phyloP scores from a whole-genome alignment of 192 early-diverging fungal genomes.

The Coemansia sp. region DNA sequence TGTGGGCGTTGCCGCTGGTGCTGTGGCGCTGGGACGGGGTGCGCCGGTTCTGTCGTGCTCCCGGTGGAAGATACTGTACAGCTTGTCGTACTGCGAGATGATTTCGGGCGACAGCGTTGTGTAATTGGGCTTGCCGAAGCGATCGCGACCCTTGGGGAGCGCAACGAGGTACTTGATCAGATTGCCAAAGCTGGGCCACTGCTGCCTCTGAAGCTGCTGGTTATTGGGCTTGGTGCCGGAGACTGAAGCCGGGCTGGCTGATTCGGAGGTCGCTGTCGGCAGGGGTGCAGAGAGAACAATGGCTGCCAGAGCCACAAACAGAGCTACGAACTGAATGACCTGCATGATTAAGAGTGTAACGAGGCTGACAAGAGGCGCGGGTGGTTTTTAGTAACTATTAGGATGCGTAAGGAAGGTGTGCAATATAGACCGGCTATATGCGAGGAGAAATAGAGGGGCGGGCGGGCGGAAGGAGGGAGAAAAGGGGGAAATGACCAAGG shows the following conservation, averaged over 20 bases:
- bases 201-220: too few species aligned
- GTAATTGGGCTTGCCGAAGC: not conserved
- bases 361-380: too few species aligned
- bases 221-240: too few species aligned
- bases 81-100: not conserved
- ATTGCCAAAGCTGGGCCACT: not conserved
- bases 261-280: not conserved
- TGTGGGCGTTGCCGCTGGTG: too few species aligned
- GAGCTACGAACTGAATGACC: not conserved
- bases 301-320: not conserved
- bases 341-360: too few species aligned
- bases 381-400: too few species aligned
- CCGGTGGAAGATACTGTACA: not conserved
- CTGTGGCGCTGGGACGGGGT: too few species aligned
- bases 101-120: not conserved
- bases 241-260: too few species aligned
- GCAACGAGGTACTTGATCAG: slow-evolving; percentile 4
- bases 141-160: not conserved
- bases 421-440: slow-evolving; percentile 38
- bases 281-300: not conserved
- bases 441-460: not conserved
- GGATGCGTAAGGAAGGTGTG: too few species aligned
- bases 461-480: not conserved
- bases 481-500: not conserved
- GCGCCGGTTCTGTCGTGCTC: not conserved